These are phyloP conservation scores for Fistulinella cinereoalba DNA, from an alignment of 1,284 basidiomycete species.

Conservation along the genomic window DNA sequence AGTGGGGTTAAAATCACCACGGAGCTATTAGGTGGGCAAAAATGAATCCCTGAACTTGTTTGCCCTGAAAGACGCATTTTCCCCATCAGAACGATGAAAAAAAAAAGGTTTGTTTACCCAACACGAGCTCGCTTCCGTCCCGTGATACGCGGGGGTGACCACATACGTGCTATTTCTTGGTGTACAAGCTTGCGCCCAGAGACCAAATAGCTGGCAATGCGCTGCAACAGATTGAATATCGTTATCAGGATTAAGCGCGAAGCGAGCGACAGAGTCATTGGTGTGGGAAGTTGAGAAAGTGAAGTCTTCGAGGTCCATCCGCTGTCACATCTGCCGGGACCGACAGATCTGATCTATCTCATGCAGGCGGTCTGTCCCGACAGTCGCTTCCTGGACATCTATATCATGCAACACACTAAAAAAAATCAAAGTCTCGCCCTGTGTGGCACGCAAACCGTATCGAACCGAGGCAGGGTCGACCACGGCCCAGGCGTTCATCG, in stretches of 20 bases:
- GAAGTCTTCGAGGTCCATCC: background rate
- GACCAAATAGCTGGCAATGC: background rate
- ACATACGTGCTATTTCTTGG: background rate
- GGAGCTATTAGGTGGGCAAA: background rate
- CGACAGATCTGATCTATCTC: no score
- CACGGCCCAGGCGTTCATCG: no score
- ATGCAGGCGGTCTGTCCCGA: no score
- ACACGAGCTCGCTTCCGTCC: constrained; percentile 8
- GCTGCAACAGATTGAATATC: background rate
- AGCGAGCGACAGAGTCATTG: background rate
- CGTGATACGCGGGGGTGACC: background rate
- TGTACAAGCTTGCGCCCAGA: background rate
- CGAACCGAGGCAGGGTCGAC: no score
- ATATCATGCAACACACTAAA: no score
- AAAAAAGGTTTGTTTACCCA: constrained; percentile 1
- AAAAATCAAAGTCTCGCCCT: constrained; percentile 1
- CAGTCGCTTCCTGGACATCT: background rate
- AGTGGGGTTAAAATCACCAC: background rate
- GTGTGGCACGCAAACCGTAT: no score
- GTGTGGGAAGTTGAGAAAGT: background rate
- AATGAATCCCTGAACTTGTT: no score
- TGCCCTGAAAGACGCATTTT: background rate
- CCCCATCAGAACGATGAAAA: background rate
- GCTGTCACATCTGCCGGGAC: no score
- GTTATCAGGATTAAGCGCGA: background rate